A percentile compares a stretch with the other conserved stretches of the same genome.
Conservation (phyloP, 768 basidiomycete species). For the Pisolithus sp. region DNA sequence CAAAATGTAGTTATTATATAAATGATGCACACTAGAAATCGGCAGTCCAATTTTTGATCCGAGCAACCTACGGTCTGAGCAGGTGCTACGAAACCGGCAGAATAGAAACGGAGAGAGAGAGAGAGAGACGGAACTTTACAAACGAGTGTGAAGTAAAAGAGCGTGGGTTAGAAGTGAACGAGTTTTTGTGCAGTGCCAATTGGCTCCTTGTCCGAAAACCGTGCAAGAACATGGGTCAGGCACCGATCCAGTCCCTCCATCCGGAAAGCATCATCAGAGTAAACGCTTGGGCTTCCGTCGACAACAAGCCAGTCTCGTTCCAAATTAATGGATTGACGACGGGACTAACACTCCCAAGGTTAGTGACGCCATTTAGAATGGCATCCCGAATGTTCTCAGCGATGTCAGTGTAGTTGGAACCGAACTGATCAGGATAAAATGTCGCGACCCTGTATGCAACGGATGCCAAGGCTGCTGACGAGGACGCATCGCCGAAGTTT, state of each 20-base stretch:
- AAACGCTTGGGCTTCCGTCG: conserved; percentile 16
- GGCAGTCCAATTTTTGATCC: too few species aligned
- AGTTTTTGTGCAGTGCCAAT: too few species aligned
- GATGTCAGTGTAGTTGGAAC: conserved; percentile 24
- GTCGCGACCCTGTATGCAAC: conserved; percentile 21
- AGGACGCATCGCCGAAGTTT: conserved; percentile 31
- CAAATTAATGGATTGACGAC: conserved; percentile 33
- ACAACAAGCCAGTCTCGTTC: conserved; percentile 13
- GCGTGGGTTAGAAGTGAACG: too few species aligned
- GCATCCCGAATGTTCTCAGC: conserved; percentile 28
- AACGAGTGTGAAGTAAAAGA: too few species aligned
- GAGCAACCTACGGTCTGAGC: too few species aligned
- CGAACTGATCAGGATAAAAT: conserved; percentile 26
- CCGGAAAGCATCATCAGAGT: conserved; percentile 15
- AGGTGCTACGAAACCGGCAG: too few species aligned
- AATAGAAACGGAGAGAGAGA: too few species aligned
- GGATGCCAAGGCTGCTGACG: conserved; percentile 23
- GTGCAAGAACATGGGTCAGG: background rate
- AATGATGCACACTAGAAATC: too few species aligned
- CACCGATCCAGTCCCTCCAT: conserved; percentile 12
- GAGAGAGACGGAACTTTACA: too few species aligned
- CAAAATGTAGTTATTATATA: too few species aligned
- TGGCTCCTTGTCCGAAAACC: too few species aligned
- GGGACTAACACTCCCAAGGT: conserved; percentile 31
- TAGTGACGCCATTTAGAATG: conserved; percentile 26